Evolutionary conservation across 2,329 filamentous ascomycete species (phyloP).

Genomic region (Diaporthe eres): DNA sequence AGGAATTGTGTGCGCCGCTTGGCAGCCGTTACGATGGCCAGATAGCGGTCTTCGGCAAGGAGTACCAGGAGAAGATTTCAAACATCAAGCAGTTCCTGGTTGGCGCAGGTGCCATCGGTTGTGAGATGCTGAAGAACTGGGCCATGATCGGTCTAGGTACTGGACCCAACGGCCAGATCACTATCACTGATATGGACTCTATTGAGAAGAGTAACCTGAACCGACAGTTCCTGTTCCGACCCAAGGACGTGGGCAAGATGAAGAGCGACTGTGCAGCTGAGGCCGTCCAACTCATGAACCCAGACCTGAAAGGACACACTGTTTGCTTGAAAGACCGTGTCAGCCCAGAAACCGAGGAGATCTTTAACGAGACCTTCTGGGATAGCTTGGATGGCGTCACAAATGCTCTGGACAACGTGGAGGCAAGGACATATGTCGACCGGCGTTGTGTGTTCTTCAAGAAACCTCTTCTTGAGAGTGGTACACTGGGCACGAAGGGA

Average conservation of each 20-base stretch:
- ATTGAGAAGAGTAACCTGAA: conserved; percentile 99
- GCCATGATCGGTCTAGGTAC: conserved; percentile 97
- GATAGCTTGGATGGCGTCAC: conserved; percentile 88
- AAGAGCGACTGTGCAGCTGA: conserved; percentile 95
- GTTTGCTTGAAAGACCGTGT: conserved; percentile 89
- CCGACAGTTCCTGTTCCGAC: conserved; percentile 94
- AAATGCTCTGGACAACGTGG: conserved; percentile 97
- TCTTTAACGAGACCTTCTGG: conserved; percentile 98
- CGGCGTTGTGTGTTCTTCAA: conserved; percentile 98
- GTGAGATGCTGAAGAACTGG: conserved; percentile 99
- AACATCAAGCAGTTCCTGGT: conserved; percentile 95
- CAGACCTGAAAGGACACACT: conserved; percentile 89
- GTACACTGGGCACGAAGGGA: conserved; percentile 98
- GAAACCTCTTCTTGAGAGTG: conserved; percentile 95
- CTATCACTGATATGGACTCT: conserved; percentile 96
- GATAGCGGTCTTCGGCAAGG: conserved; percentile 93
- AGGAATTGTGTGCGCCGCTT: conserved; percentile 88
- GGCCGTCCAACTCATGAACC: conserved; percentile 96
- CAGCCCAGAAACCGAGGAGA: conserved; percentile 89
- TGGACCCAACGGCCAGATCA: conserved; percentile 90
- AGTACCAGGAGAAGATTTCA: conserved; percentile 93
- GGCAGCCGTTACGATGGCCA: conserved; percentile 95
- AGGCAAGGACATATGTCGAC: conserved; percentile 96
- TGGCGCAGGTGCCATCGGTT: conserved; percentile 96
- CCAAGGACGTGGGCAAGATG: conserved; percentile 93